These are phyloP conservation scores for Rhizophagus prolifer DNA, from an alignment of 192 early-diverging fungal species.

Conservation along the genomic window DNA sequence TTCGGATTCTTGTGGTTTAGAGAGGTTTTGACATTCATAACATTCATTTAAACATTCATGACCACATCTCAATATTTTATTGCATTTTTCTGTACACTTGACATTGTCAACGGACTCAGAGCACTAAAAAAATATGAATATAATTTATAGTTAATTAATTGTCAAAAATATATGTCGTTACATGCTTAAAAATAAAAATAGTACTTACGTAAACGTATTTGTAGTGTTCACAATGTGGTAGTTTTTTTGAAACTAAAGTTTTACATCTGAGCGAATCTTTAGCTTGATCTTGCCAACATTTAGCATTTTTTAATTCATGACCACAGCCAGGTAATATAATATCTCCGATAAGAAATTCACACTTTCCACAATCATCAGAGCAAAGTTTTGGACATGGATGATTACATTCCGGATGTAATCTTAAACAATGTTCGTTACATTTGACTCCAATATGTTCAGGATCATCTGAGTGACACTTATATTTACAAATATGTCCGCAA, in stretches of 20 bases:
- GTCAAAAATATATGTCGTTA: no score
- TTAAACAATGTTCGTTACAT: not conserved
- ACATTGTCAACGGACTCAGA: not conserved
- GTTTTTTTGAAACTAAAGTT: slow-evolving; percentile 22
- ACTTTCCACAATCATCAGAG: slow-evolving; percentile 25
- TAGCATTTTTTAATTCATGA: not conserved
- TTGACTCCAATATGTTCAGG: slow-evolving; percentile 39
- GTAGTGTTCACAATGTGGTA: slow-evolving; percentile 46
- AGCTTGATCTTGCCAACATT: not conserved
- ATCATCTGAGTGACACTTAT: slow-evolving; percentile 30
- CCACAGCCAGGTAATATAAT: not conserved
- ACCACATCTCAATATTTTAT: slow-evolving; percentile 32
- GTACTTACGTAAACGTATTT: not conserved
- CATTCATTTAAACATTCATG: slow-evolving; percentile 45
- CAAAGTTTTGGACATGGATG: not conserved
- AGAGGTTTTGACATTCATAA: slow-evolving; percentile 34
- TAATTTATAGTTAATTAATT: not conserved
- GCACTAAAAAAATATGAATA: slow-evolving; percentile 27
- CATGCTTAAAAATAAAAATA: no score
- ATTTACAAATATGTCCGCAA: slow-evolving; percentile 58
- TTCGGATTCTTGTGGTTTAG: not conserved
- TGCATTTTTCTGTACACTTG: slow-evolving; percentile 36
- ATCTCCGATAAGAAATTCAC: not conserved
- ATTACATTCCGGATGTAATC: slow-evolving; percentile 30
- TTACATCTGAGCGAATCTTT: slow-evolving; percentile 26